Percentiles rank a stretch among this genome's conserved stretches.
phyloP scores from a whole-genome alignment of 306 rosid species.

The Vicia sativa region DNA sequence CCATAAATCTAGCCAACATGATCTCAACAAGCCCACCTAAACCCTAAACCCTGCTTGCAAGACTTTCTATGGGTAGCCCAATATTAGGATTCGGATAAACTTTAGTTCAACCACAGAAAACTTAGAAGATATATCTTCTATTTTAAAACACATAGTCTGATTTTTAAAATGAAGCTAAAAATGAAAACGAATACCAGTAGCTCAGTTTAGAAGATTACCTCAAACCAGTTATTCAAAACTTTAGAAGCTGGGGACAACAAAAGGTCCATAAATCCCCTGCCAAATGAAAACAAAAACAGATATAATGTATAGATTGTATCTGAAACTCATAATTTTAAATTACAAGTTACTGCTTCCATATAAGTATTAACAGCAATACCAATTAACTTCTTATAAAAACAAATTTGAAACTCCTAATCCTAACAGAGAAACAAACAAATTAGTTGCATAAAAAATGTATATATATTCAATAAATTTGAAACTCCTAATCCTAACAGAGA shows the following conservation, averaged over 20 bases:
- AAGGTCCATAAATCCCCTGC: conserved; percentile 90
- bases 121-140: conserved; percentile 9
- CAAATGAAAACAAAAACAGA: conserved; percentile 35
- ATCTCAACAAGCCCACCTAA: background rate
- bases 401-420: background rate
- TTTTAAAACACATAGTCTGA: conserved; percentile 12
- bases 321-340: conserved; percentile 32
- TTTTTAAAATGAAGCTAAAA: too few relatives aligned
- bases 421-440: conserved; percentile 29
- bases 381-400: background rate
- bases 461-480: too few relatives aligned
- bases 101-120: background rate
- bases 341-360: conserved; percentile 17
- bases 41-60: too few relatives aligned
- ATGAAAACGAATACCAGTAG: conserved; percentile 57
- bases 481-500: conserved; percentile 22
- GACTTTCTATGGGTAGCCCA: background rate
- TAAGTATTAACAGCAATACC: conserved; percentile 2
- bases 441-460: too few relatives aligned
- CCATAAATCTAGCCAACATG: background rate
- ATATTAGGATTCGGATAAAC: background rate
- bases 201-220: conserved; percentile 80
- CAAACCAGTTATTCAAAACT: conserved; percentile 94
- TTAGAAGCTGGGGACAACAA: conserved; percentile 86
- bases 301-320: conserved; percentile 5